Evolutionary conservation across 805 yeast species (phyloP), one percentile per base, ranked within the genome.

Genomic region (Grigorovia transvaalensis): DNA sequence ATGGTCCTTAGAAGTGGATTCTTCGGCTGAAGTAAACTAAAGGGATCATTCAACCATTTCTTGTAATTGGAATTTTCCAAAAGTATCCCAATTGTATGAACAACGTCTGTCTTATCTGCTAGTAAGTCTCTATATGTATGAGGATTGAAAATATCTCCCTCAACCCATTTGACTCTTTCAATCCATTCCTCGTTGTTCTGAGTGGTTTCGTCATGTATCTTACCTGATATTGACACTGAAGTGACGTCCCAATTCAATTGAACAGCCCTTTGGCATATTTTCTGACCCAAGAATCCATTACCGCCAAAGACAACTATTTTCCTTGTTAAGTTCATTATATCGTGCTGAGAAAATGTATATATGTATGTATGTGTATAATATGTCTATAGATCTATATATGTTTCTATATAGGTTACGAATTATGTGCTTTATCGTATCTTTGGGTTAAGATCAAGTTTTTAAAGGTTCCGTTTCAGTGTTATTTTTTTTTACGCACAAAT

Each of bases 241-340:
- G 82, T 74, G 4, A 89, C 95, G 80, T 0, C 95, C 95, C 18
- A 77, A 65, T 20, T 66, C 68, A 1, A 85, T 66, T 66, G 68
- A 1, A 85, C 66, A 0, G 85, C 95, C 2, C 75, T 74, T 62
- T 82, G 83, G 62, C 95, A 86, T 9, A 90, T 81, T 38, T 82
- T 71, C 52, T 72, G 74, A 12, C 96, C 89, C 53, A 90, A 66
- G 62, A 87, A 87, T 9, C 97, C 97, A 57, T 79, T 81, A 0
- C 97, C 96, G 17, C 98, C 98, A 60, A 89, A 80, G 0, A 89
- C 87, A 3, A 87, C 79, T 2, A 79, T 56, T 46, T 69, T 73
- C 19, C 50, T 48, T 33, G 18, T 30, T 13, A 47, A 33, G 18
- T n/a, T 38, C 30, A 43, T 43, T 43, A 9, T 33, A 33, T 13